Base-by-base conservation (phyloP, 306 rosid genomes). In the Quercus aquifolioides region DNA sequence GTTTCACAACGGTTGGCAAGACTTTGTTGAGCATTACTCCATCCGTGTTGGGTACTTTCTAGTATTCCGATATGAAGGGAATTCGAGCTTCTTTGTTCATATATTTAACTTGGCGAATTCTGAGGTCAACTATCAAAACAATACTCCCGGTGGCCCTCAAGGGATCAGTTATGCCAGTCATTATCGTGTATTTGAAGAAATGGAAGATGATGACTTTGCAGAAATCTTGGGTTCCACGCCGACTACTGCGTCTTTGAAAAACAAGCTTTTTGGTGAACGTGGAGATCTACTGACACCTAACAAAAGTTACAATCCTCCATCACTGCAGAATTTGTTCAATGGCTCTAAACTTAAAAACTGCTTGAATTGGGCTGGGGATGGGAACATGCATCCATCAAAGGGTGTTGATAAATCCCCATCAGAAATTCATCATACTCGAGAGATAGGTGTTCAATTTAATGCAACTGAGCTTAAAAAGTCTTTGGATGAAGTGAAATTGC, bases 1-100 rank as follows among this genome's bases (percentile, higher is more conserved):
- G 91, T 85, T 96, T 55, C 68, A 79, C 18, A 90, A 93, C 75
- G 98, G 97, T 38, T 96, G 99, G 99, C 88, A 86, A 62, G 97
- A 90, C 19, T 96, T 96, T 78, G 76, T 86, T 76, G 93, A 90
- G 55, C 87, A 80, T 78, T 90, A 91, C 82, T 83, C 93, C 49
- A 85, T 96, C 49, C 84, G 90, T 33, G 84, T 79, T 55, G 98
- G 99, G 74, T 88, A 88, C 90, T 78, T 96, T 57, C 78, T 96
- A 76, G 77, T 88, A 60, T 96, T 96, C 91, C 87, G 89, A 91
- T 93, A 89, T 2, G 91, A 89, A 82, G 97, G 99, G 60, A 89
- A 81, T 84, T 89, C 99, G 0, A 51, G 89, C 52, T 93, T 96
- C 91, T 81, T 67, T 81, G 94, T 96, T 79, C 83, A 84, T 77